Evolutionary conservation across 2,329 filamentous ascomycete genomes (phyloP).

Genomic region (Microdochium trichocladiopsis): DNA sequence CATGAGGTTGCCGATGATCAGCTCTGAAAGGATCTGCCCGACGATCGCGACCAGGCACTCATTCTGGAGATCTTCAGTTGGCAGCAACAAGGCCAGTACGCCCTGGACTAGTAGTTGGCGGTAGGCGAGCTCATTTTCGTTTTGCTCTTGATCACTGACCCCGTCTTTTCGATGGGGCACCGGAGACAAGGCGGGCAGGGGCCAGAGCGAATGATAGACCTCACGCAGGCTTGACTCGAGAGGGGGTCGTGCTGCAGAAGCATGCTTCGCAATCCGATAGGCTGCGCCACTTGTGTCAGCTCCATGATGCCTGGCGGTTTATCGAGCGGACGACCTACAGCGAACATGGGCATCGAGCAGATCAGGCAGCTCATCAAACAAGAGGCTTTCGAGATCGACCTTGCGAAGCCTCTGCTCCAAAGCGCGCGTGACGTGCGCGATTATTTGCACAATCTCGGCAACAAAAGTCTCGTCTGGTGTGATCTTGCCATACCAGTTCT

Average conservation of each 20-base stretch:
- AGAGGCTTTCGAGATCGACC: slow-evolving; percentile 73
- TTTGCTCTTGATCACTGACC: slow-evolving; percentile 50
- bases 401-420: slow-evolving; percentile 79
- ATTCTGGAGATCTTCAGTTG: slow-evolving; percentile 88
- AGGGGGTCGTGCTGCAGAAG: slow-evolving; percentile 46
- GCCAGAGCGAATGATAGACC: slow-evolving; percentile 78
- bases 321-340: slow-evolving; percentile 43
- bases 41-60: slow-evolving; percentile 77
- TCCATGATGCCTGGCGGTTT: neutral
- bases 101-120: slow-evolving; percentile 83
- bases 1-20: slow-evolving; percentile 78
- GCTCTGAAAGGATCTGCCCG: slow-evolving; percentile 80
- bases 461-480: slow-evolving; percentile 86
- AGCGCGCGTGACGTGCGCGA: slow-evolving; percentile 84
- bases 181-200: slow-evolving; percentile 74
- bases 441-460: slow-evolving; percentile 79
- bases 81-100: slow-evolving; percentile 74
- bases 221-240: slow-evolving; percentile 56
- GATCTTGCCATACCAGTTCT: slow-evolving; percentile 89
- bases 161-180: slow-evolving; percentile 54
- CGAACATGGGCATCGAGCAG: slow-evolving; percentile 73
- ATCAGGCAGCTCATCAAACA: slow-evolving; percentile 83
- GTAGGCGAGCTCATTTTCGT: slow-evolving; percentile 73
- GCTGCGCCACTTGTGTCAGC: slow-evolving; percentile 39
- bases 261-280: slow-evolving; percentile 60